Evolutionary conservation across 345 rosid species (phyloP).

Genomic region (Pugionium dolabratum): DNA sequence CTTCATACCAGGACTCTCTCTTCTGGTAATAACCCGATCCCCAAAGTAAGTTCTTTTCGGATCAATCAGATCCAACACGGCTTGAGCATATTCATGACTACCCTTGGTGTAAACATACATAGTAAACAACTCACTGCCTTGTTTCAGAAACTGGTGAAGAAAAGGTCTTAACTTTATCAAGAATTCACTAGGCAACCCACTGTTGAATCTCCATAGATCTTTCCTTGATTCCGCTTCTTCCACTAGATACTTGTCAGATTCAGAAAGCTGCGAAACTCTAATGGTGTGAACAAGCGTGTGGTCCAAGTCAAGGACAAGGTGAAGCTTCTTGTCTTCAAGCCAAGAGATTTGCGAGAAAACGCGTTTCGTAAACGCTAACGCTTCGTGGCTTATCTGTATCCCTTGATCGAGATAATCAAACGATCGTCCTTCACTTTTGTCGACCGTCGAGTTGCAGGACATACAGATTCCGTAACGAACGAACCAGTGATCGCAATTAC

Average conservation of each 20-base stretch:
- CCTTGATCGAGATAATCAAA: background rate
- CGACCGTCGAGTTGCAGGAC: background rate
- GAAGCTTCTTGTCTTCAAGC: slow-evolving; percentile 29
- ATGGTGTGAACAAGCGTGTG: slow-evolving; percentile 21
- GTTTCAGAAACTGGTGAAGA: slow-evolving; percentile 1
- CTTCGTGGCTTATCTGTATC: background rate
- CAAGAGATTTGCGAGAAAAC: background rate
- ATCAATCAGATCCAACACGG: slow-evolving; percentile 12
- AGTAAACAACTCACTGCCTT: slow-evolving; percentile 30
- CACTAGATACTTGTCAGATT: background rate
- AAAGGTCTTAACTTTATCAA: slow-evolving; percentile 26
- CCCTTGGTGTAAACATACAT: slow-evolving; percentile 28
- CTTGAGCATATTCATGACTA: background rate
- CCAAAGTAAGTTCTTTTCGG: slow-evolving; percentile 23
- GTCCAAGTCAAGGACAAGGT: slow-evolving; percentile 31
- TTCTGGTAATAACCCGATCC: slow-evolving; percentile 11
- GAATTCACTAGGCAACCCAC: background rate
- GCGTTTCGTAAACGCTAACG: background rate
- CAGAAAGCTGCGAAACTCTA: background rate
- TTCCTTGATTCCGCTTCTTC: background rate
- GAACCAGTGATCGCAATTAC: slow-evolving; percentile 3
- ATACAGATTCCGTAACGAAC: background rate
- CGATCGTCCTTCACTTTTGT: background rate
- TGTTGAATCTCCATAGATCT: slow-evolving; percentile 14
- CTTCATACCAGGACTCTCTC: slow-evolving; percentile 18